Base-by-base conservation (phyloP, 352 stramenopile species). In the Globisporangium nodosum region DNA sequence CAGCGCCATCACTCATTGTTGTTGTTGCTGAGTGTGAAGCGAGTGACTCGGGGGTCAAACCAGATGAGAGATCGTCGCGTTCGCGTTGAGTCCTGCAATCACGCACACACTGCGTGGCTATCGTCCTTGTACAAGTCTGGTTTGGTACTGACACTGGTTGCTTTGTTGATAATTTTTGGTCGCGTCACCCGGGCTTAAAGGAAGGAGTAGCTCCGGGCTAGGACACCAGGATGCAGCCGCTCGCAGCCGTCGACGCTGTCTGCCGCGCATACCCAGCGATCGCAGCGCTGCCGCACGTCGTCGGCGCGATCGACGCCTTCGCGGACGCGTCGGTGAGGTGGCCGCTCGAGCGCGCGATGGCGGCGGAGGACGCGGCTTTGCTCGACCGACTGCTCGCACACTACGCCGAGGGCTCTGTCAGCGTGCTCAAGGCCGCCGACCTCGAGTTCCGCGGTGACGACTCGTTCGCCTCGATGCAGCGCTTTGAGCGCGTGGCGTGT, bases 401-500 rank as follows among this genome's bases (percentile, higher is more conserved):
- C 43, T 58, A 58, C 27, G 27, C 53, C 5, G 30, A 12, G 5
- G 53, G 53, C 3, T 42, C 49, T 42, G 9, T 5, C 24, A 21
- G 53, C 24, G 53, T 51, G 24, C 16, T 49, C 24, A 58, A 58
- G 30, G 24, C 16, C 42, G 30, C 43, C 27, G 53, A 58, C 39
- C 24, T 58, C 27, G 53, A 58, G 24, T 58, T 51, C 24, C 53
- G 53, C 53, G 53, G 53, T 13, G 53, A 58, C 43, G 39, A 58
- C 13, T 43, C 49, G 42, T 58, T 51, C 42, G 53, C n/a, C 7
- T 51, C 53, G 2, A 8, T 42, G 27, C 39, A 35, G 27, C 39
- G 7, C 18, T 58, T 58, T 33, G 53, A 58, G 15, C 35, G 35
- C 13, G 12, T 51, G 11, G 16, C 43, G 0, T 27, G 43, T 7